phyloP scores from a whole-genome alignment of 2,329 filamentous ascomycete genomes.

The Colletotrichum scovillei region DNA sequence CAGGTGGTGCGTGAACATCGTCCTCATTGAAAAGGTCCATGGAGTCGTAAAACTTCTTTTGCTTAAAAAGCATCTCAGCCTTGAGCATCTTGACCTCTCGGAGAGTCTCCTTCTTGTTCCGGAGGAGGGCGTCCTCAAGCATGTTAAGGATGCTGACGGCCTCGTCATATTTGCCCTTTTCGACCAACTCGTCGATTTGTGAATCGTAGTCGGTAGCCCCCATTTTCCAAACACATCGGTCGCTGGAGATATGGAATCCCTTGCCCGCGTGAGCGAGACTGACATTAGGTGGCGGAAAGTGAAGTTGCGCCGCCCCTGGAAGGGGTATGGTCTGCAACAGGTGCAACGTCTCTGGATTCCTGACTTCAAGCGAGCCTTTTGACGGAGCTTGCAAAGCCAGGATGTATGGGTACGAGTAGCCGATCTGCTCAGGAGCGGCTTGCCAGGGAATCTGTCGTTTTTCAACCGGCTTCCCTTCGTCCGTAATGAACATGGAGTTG shows the following conservation, averaged over 20 bases:
- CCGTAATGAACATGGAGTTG: constrained; percentile 91
- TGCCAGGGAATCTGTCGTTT: constrained; percentile 94
- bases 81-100: constrained; percentile 93
- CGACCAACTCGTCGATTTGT: constrained; percentile 85
- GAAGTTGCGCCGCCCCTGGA: constrained; percentile 83
- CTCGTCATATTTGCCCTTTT: constrained; percentile 83
- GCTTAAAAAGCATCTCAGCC: constrained; percentile 84
- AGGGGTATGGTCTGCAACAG: constrained; percentile 87
- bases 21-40: constrained; percentile 89
- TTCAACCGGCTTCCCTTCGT: constrained; percentile 82
- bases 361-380: constrained; percentile 88
- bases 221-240: constrained; percentile 96
- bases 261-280: constrained; percentile 97
- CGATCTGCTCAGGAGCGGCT: constrained; percentile 86
- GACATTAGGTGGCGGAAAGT: constrained; percentile 92
- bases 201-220: constrained; percentile 90
- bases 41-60: constrained; percentile 85
- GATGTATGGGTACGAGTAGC: constrained; percentile 97
- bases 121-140: constrained; percentile 91
- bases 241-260: constrained; percentile 92
- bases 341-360: constrained; percentile 93
- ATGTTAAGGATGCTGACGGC: constrained; percentile 89
- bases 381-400: constrained; percentile 85
- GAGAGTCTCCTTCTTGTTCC: constrained; percentile 83
- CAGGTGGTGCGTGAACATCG: constrained; percentile 88